A percentile compares a stretch with the other conserved stretches of the same genome.
phyloP scores from a whole-genome alignment of 129 eudicot species.

The Flaveria brownii region DNA sequence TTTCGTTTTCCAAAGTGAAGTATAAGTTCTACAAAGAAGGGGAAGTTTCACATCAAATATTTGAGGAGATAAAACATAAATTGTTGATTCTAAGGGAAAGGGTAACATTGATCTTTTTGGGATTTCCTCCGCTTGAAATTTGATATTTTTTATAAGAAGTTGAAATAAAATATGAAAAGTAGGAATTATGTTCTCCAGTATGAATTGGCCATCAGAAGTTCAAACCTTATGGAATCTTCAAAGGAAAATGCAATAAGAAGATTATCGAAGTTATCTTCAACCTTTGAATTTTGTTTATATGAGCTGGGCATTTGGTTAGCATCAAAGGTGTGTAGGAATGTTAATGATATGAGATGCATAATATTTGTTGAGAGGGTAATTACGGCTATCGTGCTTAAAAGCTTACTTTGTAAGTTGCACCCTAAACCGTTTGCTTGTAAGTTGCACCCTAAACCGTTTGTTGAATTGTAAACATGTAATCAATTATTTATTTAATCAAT shows the following conservation, averaged over 20 bases:
- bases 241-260: constrained; percentile 41
- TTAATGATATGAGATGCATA: constrained; percentile 71
- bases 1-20: constrained; percentile 51
- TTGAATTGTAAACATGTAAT: too few relatives aligned
- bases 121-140: neutral
- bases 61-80: constrained; percentile 13
- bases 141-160: neutral
- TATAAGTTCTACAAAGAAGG: constrained; percentile 41
- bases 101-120: constrained; percentile 39
- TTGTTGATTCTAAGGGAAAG: constrained; percentile 37
- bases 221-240: constrained; percentile 36
- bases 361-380: constrained; percentile 77
- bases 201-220: constrained; percentile 20
- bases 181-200: constrained; percentile 40
- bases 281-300: constrained; percentile 45
- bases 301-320: constrained; percentile 81
- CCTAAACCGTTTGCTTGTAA: constrained; percentile 50
- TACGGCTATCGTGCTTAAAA: constrained; percentile 65
- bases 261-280: constrained; percentile 36
- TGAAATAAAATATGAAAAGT: constrained; percentile 8
- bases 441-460: too few relatives aligned
- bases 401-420: constrained; percentile 56
- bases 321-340: constrained; percentile 61
- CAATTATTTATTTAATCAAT: too few relatives aligned
- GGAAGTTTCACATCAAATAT: constrained; percentile 33